Percentiles rank a stretch among this genome's conserved stretches.
Conservation (phyloP, 208 protist genomes). For the Strigomonas galati region DNA sequence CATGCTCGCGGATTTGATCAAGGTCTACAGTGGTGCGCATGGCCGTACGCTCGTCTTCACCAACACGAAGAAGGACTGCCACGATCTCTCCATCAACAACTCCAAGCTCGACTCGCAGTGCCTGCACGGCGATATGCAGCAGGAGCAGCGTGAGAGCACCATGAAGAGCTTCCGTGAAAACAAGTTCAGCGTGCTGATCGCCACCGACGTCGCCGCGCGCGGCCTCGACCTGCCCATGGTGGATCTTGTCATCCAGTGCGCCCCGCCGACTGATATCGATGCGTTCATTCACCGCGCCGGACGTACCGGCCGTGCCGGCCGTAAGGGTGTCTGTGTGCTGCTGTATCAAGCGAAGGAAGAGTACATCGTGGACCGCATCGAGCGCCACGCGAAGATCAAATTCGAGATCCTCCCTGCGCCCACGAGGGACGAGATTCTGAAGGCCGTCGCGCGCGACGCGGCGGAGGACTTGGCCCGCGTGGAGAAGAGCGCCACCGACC, state of each 20-base stretch:
- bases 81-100: slow-evolving; percentile 89
- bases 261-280: slow-evolving; percentile 85
- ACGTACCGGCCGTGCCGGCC: slow-evolving; percentile 93
- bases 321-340: slow-evolving; percentile 87
- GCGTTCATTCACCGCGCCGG: slow-evolving; percentile 97
- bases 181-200: slow-evolving; percentile 93
- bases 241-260: slow-evolving; percentile 89
- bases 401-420: slow-evolving; percentile 86
- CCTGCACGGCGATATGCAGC: slow-evolving; percentile 96
- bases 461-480: slow-evolving; percentile 86
- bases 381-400: slow-evolving; percentile 89
- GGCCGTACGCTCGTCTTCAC: slow-evolving; percentile 91
- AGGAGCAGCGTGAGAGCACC: slow-evolving; percentile 91
- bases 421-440: slow-evolving; percentile 85
- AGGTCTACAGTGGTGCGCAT: slow-evolving; percentile 85
- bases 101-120: slow-evolving; percentile 91
- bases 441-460: slow-evolving; percentile 76
- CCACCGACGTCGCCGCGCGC: slow-evolving; percentile 91
- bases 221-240: slow-evolving; percentile 87
- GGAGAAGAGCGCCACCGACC: slow-evolving; percentile 75
- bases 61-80: slow-evolving; percentile 91
- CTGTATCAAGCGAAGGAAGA: slow-evolving; percentile 83
- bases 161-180: slow-evolving; percentile 93
- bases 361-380: slow-evolving; percentile 87
- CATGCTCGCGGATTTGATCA: slow-evolving; percentile 90